Evolutionary conservation across 2,329 filamentous ascomycete genomes (phyloP).

Genomic region (Ceratocystis huliohia): DNA sequence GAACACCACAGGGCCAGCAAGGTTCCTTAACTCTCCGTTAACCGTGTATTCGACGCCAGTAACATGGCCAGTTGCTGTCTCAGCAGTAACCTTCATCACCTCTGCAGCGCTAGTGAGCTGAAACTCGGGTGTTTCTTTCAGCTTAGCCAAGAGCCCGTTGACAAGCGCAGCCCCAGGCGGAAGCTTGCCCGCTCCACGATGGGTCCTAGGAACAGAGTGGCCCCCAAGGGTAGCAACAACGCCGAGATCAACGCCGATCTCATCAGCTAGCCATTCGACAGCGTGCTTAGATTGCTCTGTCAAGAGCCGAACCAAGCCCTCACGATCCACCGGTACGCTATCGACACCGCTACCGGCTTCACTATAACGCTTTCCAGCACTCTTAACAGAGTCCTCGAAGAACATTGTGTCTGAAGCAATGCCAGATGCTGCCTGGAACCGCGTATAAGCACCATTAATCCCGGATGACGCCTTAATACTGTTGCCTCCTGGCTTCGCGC

Average conservation of each 20-base stretch:
- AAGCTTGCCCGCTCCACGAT: conserved; percentile 42
- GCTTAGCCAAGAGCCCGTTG: conserved; percentile 37
- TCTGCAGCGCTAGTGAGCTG: conserved; percentile 39
- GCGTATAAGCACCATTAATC: conserved; percentile 50
- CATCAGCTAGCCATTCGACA: conserved; percentile 44
- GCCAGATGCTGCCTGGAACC: conserved; percentile 37
- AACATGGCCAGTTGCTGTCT: conserved; percentile 27
- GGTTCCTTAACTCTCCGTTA: conserved; percentile 28
- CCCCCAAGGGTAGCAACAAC: conserved; percentile 48
- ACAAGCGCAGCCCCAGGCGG: conserved; percentile 50
- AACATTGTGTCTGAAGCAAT: conserved; percentile 31
- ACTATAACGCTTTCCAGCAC: conserved; percentile 37
- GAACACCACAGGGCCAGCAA: conserved; percentile 46
- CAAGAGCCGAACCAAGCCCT: conserved; percentile 37
- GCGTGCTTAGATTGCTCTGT: conserved; percentile 37
- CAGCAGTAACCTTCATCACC: conserved; percentile 39
- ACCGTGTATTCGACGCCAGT: conserved; percentile 40
- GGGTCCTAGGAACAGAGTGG: conserved; percentile 43
- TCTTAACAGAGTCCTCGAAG: conserved; percentile 43
- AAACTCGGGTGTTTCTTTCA: conserved; percentile 39
- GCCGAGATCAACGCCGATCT: conserved; percentile 45
- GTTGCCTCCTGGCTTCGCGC: conserved; percentile 48
- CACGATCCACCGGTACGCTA: conserved; percentile 26
- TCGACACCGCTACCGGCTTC: conserved; percentile 2
- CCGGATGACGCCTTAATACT: conserved; percentile 55